Evolutionary conservation across 1,284 basidiomycete species (phyloP), one percentile per base, ranked within the genome.

Genomic region (Puccinia novopanici): DNA sequence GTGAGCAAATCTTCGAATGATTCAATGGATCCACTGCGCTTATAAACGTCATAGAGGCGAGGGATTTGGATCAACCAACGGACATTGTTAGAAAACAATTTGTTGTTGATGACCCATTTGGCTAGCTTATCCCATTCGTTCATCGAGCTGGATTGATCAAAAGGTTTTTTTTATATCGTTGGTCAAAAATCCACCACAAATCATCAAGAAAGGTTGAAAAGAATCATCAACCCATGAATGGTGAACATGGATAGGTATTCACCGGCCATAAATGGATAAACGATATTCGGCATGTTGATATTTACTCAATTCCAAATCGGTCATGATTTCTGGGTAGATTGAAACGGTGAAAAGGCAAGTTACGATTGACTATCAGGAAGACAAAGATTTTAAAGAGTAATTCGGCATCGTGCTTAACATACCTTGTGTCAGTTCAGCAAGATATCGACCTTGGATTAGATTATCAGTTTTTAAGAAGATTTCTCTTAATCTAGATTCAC

Each of bases 391-490:
- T 13, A 10, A 73, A 37, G 13, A 55, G 30, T 34, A 81, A 87
- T 34, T 24, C 13, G 10, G 6, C 27, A 34, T 3, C 27, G 34
- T 40, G 37, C 8, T 40, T 37, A n/a, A 68, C 24, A 34, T 75
- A 93, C 94, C 93, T 87, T 91, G 90, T 0, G 95, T 98, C 68
- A 99, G 87, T 85, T 99, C 97, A 9, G 97, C 97, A 37, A 99
- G 89, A 85, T 99, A 99, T 67, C 91, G 89, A 0, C 97, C 97
- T 84, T 93, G 86, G 63, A 97, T 93, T 83, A 91, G 90, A 85
- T 99, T 99, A 86, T 99, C 96, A 0, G 96, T 98, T 88, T 99
- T 99, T 83, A 99, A 87, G 88, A 99, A 99, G 84, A 99, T 99
- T 86, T 99, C 97, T 77, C 97, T 89, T 82, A 99, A 87, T 80